A percentile compares a stretch with the other conserved stretches of the same genome.
phyloP scores from a whole-genome alignment of 441 rosid genomes.

The Iberis amara region DNA sequence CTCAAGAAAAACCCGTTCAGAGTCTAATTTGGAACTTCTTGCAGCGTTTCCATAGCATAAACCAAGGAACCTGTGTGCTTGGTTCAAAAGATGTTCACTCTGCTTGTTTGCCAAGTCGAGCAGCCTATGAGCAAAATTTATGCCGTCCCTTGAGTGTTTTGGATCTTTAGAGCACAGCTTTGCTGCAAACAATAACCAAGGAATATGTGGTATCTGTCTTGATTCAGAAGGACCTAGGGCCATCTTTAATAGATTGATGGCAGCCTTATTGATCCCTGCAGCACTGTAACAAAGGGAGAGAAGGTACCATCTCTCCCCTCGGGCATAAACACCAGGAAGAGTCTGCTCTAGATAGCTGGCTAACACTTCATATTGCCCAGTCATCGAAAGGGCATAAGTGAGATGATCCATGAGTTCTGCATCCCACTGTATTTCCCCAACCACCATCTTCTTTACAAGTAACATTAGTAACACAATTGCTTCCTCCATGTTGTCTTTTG shows the following conservation, averaged over 20 bases:
- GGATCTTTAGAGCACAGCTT: conserved; percentile 64
- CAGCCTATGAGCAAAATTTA: conserved; percentile 48
- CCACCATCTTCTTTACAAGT: conserved; percentile 60
- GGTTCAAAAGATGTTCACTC: conserved; percentile 45
- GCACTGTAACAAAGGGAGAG: conserved; percentile 84
- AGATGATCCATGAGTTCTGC: conserved; percentile 76
- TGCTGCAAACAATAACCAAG: conserved; percentile 68
- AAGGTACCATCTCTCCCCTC: conserved; percentile 80
- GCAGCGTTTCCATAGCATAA: conserved; percentile 76
- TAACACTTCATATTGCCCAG: conserved; percentile 58
- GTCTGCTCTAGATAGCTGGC: conserved; percentile 69
- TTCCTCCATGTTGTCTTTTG: conserved; percentile 62
- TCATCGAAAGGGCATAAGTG: conserved; percentile 62
- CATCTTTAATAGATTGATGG: conserved; percentile 66
- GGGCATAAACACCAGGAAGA: conserved; percentile 58
- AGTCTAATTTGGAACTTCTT: conserved; percentile 58
- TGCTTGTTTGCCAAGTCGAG: conserved; percentile 36
- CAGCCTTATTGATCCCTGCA: conserved; percentile 59
- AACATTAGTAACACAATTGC: conserved; percentile 68
- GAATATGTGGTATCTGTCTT: conserved; percentile 45
- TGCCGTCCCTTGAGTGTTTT: conserved; percentile 56
- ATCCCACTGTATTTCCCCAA: conserved; percentile 72
- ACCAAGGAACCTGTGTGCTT: conserved; percentile 72
- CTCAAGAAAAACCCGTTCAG: conserved; percentile 54
- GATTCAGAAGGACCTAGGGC: conserved; percentile 66